phyloP scores from a whole-genome alignment of 2,329 filamentous ascomycete genomes.

The Phyllosticta ampelicida region DNA sequence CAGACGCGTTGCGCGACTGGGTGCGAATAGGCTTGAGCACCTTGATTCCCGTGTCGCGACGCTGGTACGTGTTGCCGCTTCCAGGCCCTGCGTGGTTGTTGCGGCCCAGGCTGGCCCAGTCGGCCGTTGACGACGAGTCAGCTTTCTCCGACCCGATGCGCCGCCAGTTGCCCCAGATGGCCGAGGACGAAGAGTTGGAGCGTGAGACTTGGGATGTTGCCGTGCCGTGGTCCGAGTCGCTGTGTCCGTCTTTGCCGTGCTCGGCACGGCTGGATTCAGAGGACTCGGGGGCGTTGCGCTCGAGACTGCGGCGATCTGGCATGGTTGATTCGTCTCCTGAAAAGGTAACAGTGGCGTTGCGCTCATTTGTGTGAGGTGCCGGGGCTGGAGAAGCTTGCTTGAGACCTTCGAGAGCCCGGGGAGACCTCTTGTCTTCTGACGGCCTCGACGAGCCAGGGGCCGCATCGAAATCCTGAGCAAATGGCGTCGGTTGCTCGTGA shows the following conservation, averaged over 20 bases:
- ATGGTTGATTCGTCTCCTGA: constrained; percentile 3
- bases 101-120: constrained; percentile 35
- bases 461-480: not conserved
- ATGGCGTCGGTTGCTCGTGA: not conserved
- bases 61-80: constrained; percentile 50
- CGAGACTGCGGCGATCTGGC: not conserved
- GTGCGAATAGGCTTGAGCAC: constrained; percentile 71
- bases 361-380: not conserved
- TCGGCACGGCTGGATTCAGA: not conserved
- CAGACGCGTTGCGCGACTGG: constrained; percentile 38
- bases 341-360: constrained; percentile 6
- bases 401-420: constrained; percentile 1
- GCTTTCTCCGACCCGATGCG: constrained; percentile 15
- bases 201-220: constrained; percentile 12
- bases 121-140: constrained; percentile 25
- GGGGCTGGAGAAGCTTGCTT: constrained; percentile 3
- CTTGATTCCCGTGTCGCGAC: constrained; percentile 70
- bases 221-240: not conserved
- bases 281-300: not conserved
- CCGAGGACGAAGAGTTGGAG: constrained; percentile 26
- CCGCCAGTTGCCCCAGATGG: constrained; percentile 40
- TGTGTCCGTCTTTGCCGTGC: not conserved
- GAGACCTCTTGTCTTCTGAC: not conserved
- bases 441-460: not conserved
- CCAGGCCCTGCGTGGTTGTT: not conserved